These are phyloP conservation scores for Auriculariales sp. DNA, from an alignment of 768 basidiomycete species.

Conservation along the genomic window DNA sequence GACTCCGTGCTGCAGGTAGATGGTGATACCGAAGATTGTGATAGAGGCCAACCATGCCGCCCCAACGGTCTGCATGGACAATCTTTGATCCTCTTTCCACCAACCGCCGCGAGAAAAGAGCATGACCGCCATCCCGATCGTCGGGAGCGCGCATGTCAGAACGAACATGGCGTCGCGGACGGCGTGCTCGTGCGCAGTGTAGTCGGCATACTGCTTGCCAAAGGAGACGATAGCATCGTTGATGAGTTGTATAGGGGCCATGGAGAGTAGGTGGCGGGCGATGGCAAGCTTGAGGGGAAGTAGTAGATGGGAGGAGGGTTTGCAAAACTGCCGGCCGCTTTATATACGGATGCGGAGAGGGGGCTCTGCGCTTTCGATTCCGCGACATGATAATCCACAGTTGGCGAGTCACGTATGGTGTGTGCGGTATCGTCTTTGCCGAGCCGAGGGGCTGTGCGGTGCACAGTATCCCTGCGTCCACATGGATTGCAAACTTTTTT, in stretches of 20 bases:
- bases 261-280: too few relatives aligned
- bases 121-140: background rate
- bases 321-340: background rate
- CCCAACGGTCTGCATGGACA: background rate
- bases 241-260: background rate
- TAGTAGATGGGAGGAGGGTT: background rate
- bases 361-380: too few relatives aligned
- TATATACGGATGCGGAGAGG: too few relatives aligned
- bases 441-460: too few relatives aligned
- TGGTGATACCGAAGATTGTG: background rate
- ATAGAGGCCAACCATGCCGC: background rate
- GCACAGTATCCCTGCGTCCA: too few relatives aligned
- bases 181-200: background rate
- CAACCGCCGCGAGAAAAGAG: background rate
- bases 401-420: too few relatives aligned
- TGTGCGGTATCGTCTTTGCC: too few relatives aligned
- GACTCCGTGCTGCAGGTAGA: background rate
- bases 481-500: too few relatives aligned
- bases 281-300: background rate
- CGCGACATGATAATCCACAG: too few relatives aligned
- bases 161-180: conserved; percentile 1
- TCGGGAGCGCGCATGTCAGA: background rate
- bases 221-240: background rate
- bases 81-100: background rate
- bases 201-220: background rate